These are phyloP conservation scores for Larix kaempferi DNA, from an alignment of 75 land plant genomes.

Conservation along the genomic window DNA sequence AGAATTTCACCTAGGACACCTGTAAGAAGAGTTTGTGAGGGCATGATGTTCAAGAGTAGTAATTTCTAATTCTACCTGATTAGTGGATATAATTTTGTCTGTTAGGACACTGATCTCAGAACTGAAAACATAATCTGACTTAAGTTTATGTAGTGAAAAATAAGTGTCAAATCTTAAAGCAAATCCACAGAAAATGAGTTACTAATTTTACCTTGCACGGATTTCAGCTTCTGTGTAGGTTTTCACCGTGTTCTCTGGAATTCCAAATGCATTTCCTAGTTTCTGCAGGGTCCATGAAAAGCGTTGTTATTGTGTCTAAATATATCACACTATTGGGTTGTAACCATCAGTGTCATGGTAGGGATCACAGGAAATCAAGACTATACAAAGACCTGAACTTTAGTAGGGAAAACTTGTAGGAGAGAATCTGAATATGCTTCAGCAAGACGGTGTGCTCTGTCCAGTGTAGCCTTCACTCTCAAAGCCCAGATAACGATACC, in stretches of 20 bases:
- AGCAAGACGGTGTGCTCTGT: slow-evolving; percentile 82
- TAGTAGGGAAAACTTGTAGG: slow-evolving; percentile 72
- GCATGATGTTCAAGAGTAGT: background rate
- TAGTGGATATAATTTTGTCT: background rate
- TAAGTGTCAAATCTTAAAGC: background rate
- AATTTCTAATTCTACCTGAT: background rate
- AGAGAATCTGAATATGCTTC: slow-evolving; percentile 87
- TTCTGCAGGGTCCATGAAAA: slow-evolving; percentile 36
- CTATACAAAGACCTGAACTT: slow-evolving; percentile 59
- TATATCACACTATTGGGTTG: background rate
- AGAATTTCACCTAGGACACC: slow-evolving; percentile 1
- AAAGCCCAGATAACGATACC: slow-evolving; percentile 79
- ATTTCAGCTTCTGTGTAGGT: slow-evolving; percentile 99
- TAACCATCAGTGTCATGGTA: background rate
- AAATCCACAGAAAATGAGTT: slow-evolving; percentile 2
- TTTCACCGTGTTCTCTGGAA: slow-evolving; percentile 80
- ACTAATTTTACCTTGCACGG: slow-evolving; percentile 73
- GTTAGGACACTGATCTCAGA: background rate
- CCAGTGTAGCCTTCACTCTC: slow-evolving; percentile 91
- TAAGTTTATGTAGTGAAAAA: background rate
- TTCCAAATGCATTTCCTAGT: slow-evolving; percentile 80
- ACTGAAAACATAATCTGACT: background rate
- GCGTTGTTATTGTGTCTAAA: background rate
- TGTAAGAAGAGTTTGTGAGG: background rate
- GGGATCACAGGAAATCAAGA: background rate